Conservation (phyloP, 108 stramenopile species). For the Pseudonitzschia multiseries region DNA sequence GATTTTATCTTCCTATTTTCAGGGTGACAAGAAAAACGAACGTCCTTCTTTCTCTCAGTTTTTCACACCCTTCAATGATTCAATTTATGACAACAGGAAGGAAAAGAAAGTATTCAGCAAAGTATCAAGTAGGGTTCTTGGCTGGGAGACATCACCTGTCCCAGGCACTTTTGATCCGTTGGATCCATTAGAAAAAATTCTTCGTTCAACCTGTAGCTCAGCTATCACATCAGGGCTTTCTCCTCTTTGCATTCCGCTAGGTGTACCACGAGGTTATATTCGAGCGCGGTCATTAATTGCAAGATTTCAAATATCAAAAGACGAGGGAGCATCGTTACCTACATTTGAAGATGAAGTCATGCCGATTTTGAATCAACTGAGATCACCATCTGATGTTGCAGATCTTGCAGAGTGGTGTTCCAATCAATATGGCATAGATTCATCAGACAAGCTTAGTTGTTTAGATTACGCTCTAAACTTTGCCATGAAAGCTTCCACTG, state of each 20-base stretch:
- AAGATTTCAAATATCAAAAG: constrained; percentile 47
- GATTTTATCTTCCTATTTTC: constrained; percentile 68
- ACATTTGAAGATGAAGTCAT: constrained; percentile 59
- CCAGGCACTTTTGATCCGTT: constrained; percentile 69
- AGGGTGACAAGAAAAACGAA: constrained; percentile 36
- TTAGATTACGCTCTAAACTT: constrained; percentile 61
- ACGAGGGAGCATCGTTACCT: constrained; percentile 44
- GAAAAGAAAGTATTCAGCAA: neutral
- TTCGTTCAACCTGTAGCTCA: constrained; percentile 31
- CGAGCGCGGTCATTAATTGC: constrained; percentile 64
- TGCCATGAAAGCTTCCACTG: constrained; percentile 72
- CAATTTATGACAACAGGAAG: constrained; percentile 27
- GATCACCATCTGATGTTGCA: constrained; percentile 50
- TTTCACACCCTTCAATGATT: constrained; percentile 59
- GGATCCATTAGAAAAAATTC: constrained; percentile 47
- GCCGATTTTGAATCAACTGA: constrained; percentile 58
- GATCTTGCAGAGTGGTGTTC: constrained; percentile 85
- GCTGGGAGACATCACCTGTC: constrained; percentile 17
- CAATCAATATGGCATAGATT: constrained; percentile 41
- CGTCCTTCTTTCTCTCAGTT: constrained; percentile 60
- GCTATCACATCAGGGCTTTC: constrained; percentile 58
- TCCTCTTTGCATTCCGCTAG: constrained; percentile 65
- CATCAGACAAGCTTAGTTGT: constrained; percentile 58
- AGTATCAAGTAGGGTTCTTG: constrained; percentile 23
- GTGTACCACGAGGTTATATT: constrained; percentile 73